phyloP scores from a whole-genome alignment of 2,329 filamentous ascomycete genomes.

The Coleophoma eucalyptorum region DNA sequence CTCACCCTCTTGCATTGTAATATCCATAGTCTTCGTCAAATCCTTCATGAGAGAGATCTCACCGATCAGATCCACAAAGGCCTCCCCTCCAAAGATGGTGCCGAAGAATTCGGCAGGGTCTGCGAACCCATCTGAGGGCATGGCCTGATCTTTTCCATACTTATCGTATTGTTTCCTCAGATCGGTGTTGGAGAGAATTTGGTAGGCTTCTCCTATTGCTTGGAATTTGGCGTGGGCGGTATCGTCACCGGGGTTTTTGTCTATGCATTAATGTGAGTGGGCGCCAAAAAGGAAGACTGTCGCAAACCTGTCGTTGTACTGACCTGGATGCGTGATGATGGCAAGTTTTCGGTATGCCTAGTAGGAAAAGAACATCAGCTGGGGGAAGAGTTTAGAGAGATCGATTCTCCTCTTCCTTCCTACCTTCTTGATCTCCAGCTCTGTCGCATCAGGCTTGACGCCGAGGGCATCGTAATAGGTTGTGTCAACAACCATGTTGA shows the following conservation, averaged over 20 bases:
- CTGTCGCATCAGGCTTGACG: conserved; percentile 79
- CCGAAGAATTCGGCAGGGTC: conserved; percentile 97
- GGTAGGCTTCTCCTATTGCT: conserved; percentile 70
- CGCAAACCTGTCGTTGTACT: not conserved
- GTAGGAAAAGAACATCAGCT: not conserved
- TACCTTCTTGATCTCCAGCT: conserved; percentile 88
- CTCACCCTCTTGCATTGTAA: conserved; percentile 79
- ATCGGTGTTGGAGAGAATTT: conserved; percentile 82
- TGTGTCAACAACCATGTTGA: conserved; percentile 28
- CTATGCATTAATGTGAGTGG: conserved; percentile 36
- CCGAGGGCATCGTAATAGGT: conserved; percentile 64
- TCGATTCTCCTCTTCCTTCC: not conserved
- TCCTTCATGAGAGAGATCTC: conserved; percentile 99
- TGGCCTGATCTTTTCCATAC: conserved; percentile 91
- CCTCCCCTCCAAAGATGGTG: conserved; percentile 96
- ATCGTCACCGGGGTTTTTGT: conserved; percentile 97
- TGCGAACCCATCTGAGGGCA: conserved; percentile 87
- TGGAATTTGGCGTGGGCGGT: conserved; percentile 94
- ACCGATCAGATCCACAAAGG: conserved; percentile 93
- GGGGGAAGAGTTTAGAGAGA: not conserved
- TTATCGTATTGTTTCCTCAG: conserved; percentile 93
- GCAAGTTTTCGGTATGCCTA: conserved; percentile 85
- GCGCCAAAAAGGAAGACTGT: too few relatives aligned
- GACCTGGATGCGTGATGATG: conserved; percentile 72
- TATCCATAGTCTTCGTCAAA: conserved; percentile 96